Conservation (phyloP, 2,329 filamentous ascomycete genomes). For the Hypoxylon sp. region DNA sequence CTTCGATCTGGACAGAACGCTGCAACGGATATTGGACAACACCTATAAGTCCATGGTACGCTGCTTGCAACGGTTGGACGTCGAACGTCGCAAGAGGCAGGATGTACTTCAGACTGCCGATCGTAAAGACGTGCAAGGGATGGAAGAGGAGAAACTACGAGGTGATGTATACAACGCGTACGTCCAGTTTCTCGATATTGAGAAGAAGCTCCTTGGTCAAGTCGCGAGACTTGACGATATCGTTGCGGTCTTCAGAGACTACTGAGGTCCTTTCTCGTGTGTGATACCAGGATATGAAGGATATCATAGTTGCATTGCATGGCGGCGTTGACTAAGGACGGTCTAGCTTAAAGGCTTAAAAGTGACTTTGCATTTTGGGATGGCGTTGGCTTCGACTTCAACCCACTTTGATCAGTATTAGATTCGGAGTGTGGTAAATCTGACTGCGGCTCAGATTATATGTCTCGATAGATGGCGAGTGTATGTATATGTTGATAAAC, state of each 20-base stretch:
- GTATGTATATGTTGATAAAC: constrained; percentile 23
- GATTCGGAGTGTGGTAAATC: constrained; percentile 14
- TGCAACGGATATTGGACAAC: constrained; percentile 80
- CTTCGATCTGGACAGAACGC: constrained; percentile 82
- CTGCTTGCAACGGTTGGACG: constrained; percentile 82
- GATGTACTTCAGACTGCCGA: constrained; percentile 85
- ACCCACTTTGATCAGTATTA: constrained; percentile 3
- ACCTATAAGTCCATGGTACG: constrained; percentile 92
- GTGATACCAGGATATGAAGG: constrained; percentile 38
- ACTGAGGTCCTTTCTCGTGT: constrained; percentile 59
- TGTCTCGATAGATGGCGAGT: constrained; percentile 18
- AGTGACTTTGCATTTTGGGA: constrained; percentile 35
- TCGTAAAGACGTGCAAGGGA: constrained; percentile 86
- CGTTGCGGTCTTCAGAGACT: constrained; percentile 86
- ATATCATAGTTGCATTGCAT: constrained; percentile 49
- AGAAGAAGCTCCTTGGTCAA: constrained; percentile 83
- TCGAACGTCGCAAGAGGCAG: constrained; percentile 79
- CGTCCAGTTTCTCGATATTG: constrained; percentile 71
- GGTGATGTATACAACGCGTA: constrained; percentile 79
- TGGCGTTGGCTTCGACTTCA: constrained; percentile 27
- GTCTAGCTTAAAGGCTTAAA: constrained; percentile 31
- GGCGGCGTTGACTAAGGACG: constrained; percentile 49
- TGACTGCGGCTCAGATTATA: constrained; percentile 21
- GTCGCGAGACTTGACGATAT: constrained; percentile 86
- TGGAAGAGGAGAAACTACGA: constrained; percentile 84